Evolutionary conservation across 2,329 filamentous ascomycete genomes (phyloP).

Genomic region (Colletotrichum scovillei): DNA sequence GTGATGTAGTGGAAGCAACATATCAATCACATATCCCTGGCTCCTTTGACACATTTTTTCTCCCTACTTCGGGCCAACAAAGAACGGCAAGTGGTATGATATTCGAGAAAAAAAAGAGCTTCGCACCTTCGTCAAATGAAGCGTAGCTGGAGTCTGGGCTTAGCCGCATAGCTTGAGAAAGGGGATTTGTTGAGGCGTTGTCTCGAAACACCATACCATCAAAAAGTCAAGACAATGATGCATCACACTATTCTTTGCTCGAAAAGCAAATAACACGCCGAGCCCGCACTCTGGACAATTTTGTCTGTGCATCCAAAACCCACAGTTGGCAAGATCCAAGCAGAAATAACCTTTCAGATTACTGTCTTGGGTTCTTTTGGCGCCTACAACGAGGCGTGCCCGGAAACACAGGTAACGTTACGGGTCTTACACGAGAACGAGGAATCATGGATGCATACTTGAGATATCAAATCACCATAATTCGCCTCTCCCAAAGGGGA

Average conservation of each 20-base stretch:
- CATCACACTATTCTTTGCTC: background rate
- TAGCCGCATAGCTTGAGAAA: background rate
- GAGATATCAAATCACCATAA: background rate
- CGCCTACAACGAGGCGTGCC: background rate
- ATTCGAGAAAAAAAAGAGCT: too few relatives aligned
- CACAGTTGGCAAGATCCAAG: background rate
- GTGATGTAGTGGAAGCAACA: background rate
- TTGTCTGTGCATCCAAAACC: background rate
- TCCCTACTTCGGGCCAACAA: background rate
- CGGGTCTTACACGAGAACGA: background rate
- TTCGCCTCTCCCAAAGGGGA: background rate
- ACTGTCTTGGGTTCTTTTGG: background rate
- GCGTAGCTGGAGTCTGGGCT: too few relatives aligned
- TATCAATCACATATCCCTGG: background rate
- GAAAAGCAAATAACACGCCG: background rate
- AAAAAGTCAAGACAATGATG: background rate
- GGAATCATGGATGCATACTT: background rate
- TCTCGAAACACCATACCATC: background rate
- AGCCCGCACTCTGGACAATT: background rate
- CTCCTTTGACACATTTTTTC: background rate
- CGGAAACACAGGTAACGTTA: background rate
- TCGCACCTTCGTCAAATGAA: background rate
- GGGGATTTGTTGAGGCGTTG: background rate
- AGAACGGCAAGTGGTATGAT: background rate
- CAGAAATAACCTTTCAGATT: background rate